These are phyloP conservation scores for Fusarium sp. DNA, from an alignment of 2,329 filamentous ascomycete species.

Conservation along the genomic window DNA sequence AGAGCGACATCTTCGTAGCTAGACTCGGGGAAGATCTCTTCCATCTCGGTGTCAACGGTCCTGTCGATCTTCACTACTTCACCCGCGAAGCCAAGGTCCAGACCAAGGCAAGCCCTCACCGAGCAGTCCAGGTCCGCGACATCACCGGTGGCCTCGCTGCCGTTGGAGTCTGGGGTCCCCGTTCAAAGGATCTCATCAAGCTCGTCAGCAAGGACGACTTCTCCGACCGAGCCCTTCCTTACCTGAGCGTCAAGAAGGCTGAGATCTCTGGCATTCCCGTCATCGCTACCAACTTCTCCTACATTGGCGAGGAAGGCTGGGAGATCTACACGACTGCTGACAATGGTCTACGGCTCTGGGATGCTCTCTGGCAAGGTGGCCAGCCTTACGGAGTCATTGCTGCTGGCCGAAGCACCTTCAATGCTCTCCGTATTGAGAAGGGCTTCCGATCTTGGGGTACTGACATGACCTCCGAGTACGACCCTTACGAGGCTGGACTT, in stretches of 20 bases:
- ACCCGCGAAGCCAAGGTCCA: slow-evolving; percentile 61
- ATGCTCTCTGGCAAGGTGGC: slow-evolving; percentile 64
- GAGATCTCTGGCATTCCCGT: slow-evolving; percentile 65
- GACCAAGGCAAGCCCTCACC: slow-evolving; percentile 48
- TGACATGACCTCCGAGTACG: slow-evolving; percentile 69
- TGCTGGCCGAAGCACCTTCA: slow-evolving; percentile 66
- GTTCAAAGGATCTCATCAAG: slow-evolving; percentile 60
- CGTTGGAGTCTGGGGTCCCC: slow-evolving; percentile 71
- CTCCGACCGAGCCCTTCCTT: slow-evolving; percentile 56
- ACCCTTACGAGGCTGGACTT: slow-evolving; percentile 68
- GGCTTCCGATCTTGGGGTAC: slow-evolving; percentile 65
- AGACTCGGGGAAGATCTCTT: slow-evolving; percentile 59
- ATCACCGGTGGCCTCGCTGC: slow-evolving; percentile 68
- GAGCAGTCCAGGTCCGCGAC: slow-evolving; percentile 63
- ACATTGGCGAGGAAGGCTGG: slow-evolving; percentile 70
- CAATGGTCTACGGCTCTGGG: slow-evolving; percentile 67
- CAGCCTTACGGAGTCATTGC: slow-evolving; percentile 64
- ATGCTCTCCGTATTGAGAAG: slow-evolving; percentile 67
- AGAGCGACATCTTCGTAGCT: slow-evolving; percentile 66
- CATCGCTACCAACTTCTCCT: slow-evolving; percentile 64
- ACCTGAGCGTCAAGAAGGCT: slow-evolving; percentile 59
- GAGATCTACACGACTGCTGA: slow-evolving; percentile 70
- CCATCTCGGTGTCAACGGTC: slow-evolving; percentile 66
- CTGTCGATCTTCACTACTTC: slow-evolving; percentile 64
- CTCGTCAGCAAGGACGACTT: slow-evolving; percentile 57